Base-by-base conservation (phyloP, 1,139 yeast species). In the Geotrichum cucujoidarum region DNA sequence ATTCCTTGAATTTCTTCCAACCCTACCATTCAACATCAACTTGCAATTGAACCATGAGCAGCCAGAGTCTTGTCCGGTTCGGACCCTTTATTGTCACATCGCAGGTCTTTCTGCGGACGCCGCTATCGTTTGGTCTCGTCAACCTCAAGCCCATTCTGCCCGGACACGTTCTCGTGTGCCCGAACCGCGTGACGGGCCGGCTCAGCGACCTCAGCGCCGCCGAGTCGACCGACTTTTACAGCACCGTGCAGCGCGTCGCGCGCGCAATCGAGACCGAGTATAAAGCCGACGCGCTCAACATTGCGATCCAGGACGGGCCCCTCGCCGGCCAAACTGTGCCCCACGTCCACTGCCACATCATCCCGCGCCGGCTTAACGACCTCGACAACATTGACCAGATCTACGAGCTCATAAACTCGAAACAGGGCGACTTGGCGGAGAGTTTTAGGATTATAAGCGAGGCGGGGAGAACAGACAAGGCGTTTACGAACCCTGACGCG, bases 301-400 rank as follows among this genome's bases (percentile, higher is more conserved):
- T 92, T 27, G 89, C 97, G 14, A 87, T 92, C 50, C 98, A 92
- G 63, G 98, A 92, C 63, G 98, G 98, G 0, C 87, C 92, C 0
- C 88, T 87, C 48, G 92, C 97, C 1, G 98, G 98, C 3, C 98
- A 92, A 63, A 79, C 92, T 16, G 82, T 92, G 1, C 95, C 96
- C 2, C 98, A 92, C 65, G 74, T 92, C 24, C 98, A 92, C 64
- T 83, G 96, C 30, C 98, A 92, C 64, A 68, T 92, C 16, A 88
- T 92, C 30, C 98, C 98, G 3, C 72, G 98, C 37, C 71, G 72
- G 47, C 64, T 68, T 8, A 83, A 84, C 56, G 84, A 81, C 34
- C 74, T 77, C 53, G 59, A 59, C 5, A 57, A 69, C 47, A 89
- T 87, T 1, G 95, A 88, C 60, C 78, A 75, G 38, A 75, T 92